Evolutionary conservation across 225 moss, liverwort and hornwort species (phyloP).

Genomic region (Asterella californica): DNA sequence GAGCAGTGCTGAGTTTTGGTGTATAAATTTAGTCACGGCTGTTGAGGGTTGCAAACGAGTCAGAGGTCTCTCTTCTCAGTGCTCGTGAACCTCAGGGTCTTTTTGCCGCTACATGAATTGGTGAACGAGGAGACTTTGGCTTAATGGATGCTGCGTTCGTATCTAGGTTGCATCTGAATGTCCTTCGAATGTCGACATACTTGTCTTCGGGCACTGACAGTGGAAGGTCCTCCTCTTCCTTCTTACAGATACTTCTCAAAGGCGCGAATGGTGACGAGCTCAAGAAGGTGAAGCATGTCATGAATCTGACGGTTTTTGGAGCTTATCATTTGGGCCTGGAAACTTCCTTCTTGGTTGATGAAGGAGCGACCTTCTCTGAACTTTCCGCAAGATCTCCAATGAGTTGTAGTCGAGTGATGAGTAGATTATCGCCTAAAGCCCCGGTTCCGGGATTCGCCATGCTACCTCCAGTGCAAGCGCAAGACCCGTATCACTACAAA

Average conservation of each 20-base stretch:
- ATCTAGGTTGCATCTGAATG: neutral
- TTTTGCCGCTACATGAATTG: neutral
- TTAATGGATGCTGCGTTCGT: neutral
- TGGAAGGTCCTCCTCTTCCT: too few species aligned
- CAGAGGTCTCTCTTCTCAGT: neutral
- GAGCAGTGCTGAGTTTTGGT: neutral
- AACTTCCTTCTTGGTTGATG: conserved; percentile 96
- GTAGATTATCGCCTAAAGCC: conserved; percentile 35
- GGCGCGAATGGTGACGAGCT: conserved; percentile 73
- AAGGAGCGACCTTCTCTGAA: conserved; percentile 80
- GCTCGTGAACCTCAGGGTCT: neutral
- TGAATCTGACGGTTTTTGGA: conserved; percentile 83
- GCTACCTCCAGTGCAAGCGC: conserved; percentile 17
- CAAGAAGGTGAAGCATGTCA: conserved; percentile 81
- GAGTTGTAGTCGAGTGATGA: conserved; percentile 39
- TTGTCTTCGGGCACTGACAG: neutral
- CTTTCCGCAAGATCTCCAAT: conserved; percentile 49
- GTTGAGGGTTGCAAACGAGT: neutral
- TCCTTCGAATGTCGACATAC: neutral
- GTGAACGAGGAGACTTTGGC: too few species aligned
- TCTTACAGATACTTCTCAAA: conserved; percentile 62
- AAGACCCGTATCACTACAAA: neutral
- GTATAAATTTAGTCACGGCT: neutral
- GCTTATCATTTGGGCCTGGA: conserved; percentile 93
- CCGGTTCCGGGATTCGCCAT: conserved; percentile 35